Evolutionary conservation across 2,329 filamentous ascomycete genomes (phyloP).

Genomic region (Talaromyces sp.): DNA sequence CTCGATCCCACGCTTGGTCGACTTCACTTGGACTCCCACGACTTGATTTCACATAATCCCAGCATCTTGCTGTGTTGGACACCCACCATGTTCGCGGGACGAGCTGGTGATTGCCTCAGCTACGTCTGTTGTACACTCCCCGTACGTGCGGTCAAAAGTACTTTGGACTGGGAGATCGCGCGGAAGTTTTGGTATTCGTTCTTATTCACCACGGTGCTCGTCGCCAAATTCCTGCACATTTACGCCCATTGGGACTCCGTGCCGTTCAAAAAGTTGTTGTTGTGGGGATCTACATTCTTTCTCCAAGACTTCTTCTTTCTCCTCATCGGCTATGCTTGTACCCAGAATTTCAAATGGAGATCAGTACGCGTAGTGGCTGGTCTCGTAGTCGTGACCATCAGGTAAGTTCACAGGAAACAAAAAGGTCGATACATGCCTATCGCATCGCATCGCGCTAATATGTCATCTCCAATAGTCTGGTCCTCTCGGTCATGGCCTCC

Average conservation of each 20-base stretch:
- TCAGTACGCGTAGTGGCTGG: slow-evolving; percentile 10
- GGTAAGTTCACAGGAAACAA: slow-evolving; percentile 5
- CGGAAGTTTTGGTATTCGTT: slow-evolving; percentile 26
- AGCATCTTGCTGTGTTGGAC: too few species aligned
- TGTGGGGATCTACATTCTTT: slow-evolving; percentile 29
- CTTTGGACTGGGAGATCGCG: slow-evolving; percentile 15
- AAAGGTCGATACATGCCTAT: not conserved
- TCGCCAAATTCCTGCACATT: slow-evolving; percentile 27
- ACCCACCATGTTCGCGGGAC: slow-evolving; percentile 5
- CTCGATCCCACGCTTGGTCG: too few species aligned
- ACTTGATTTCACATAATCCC: not conserved
- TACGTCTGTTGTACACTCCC: slow-evolving; percentile 19
- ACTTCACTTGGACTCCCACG: not conserved
- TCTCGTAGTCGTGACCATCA: slow-evolving; percentile 6
- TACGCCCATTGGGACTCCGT: slow-evolving; percentile 25
- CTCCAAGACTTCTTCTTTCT: slow-evolving; percentile 23
- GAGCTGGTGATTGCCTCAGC: slow-evolving; percentile 1
- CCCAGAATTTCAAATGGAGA: slow-evolving; percentile 11
- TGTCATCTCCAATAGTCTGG: slow-evolving; percentile 20
- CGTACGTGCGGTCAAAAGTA: slow-evolving; percentile 9
- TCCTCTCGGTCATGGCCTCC: slow-evolving; percentile 36
- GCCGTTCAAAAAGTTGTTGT: slow-evolving; percentile 12
- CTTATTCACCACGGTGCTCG: slow-evolving; percentile 18
- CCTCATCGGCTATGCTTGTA: slow-evolving; percentile 12
- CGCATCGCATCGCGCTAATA: not conserved